phyloP scores from a whole-genome alignment of 345 rosid species.

The Cardiospermum halicacabum region DNA sequence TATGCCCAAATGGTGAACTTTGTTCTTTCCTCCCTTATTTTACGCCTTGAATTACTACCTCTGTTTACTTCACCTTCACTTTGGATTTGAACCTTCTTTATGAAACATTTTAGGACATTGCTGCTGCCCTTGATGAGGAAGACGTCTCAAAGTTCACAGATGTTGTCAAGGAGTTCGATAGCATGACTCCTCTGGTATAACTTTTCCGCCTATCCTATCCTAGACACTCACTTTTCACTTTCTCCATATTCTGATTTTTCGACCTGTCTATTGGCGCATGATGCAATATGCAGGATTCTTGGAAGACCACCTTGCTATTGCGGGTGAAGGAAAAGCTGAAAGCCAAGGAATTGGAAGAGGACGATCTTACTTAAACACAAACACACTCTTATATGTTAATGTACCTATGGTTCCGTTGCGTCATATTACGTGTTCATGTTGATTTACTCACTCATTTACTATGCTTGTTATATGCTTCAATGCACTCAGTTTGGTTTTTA shows the following conservation, averaged over 20 bases:
- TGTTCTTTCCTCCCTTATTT: not conserved
- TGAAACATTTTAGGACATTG: constrained; percentile 57
- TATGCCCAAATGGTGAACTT: not conserved
- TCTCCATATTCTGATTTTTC: not conserved
- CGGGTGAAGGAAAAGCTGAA: constrained; percentile 98
- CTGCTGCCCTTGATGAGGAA: constrained; percentile 91
- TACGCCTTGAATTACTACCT: not conserved
- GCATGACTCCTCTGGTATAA: constrained; percentile 96
- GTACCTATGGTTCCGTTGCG: constrained; percentile 14
- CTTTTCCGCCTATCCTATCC: not conserved
- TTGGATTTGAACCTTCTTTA: constrained; percentile 1
- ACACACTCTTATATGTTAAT: constrained; percentile 3
- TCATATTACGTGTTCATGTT: constrained; percentile 17
- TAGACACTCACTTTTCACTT: not conserved
- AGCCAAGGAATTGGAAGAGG: constrained; percentile 92
- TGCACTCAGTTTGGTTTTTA: constrained; percentile 16
- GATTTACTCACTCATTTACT: constrained; percentile 1
- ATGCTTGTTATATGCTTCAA: constrained; percentile 3
- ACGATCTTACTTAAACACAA: constrained; percentile 85
- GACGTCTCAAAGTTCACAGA: constrained; percentile 85
- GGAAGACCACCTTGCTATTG: constrained; percentile 93
- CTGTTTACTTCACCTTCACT: not conserved
- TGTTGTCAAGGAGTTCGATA: constrained; percentile 88
- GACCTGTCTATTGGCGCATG: not conserved
- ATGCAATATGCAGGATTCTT: constrained; percentile 54